Percentiles rank a stretch among this genome's conserved stretches.
phyloP scores from a whole-genome alignment of 1,284 basidiomycete species.

The Ganoderma multipileum region DNA sequence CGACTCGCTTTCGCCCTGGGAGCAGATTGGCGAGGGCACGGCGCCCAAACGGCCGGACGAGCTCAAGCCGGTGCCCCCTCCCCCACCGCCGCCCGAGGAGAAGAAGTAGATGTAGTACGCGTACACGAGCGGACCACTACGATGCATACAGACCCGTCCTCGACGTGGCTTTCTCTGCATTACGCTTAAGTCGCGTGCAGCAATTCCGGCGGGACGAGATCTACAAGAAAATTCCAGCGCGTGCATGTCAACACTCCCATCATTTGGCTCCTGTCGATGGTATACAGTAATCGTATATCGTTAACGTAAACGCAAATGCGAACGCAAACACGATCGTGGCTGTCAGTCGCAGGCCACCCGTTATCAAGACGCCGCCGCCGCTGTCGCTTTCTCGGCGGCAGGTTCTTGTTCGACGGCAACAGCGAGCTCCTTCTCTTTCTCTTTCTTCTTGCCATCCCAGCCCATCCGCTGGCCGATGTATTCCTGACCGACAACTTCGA shows the following conservation, averaged over 20 bases:
- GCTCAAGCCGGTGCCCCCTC: conserved; percentile 73
- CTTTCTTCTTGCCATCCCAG: conserved; percentile 52
- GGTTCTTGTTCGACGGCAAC: conserved; percentile 24
- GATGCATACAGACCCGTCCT: conserved; percentile 12
- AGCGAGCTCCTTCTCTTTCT: conserved; percentile 29
- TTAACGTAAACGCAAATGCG: not conserved
- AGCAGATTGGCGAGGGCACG: conserved; percentile 91
- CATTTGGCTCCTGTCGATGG: not conserved
- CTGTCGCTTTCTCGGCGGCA: conserved; percentile 24
- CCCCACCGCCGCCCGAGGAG: conserved; percentile 67
- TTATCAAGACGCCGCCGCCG: conserved; percentile 23
- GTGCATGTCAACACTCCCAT: not conserved
- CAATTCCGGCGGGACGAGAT: not conserved
- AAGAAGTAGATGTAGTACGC: conserved; percentile 60
- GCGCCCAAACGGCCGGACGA: conserved; percentile 73
- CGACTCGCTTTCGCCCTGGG: conserved; percentile 95
- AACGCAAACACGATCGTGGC: conserved; percentile 2
- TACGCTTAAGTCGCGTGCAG: not conserved
- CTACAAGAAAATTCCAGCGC: not conserved
- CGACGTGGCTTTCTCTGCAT: not conserved
- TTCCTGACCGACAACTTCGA: conserved; percentile 90
- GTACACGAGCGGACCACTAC: conserved; percentile 2
- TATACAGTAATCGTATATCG: not conserved
- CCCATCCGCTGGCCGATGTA: conserved; percentile 86
- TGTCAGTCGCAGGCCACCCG: conserved; percentile 7